Evolutionary conservation across 306 rosid species (phyloP).

Genomic region (Vachellia collinsii): DNA sequence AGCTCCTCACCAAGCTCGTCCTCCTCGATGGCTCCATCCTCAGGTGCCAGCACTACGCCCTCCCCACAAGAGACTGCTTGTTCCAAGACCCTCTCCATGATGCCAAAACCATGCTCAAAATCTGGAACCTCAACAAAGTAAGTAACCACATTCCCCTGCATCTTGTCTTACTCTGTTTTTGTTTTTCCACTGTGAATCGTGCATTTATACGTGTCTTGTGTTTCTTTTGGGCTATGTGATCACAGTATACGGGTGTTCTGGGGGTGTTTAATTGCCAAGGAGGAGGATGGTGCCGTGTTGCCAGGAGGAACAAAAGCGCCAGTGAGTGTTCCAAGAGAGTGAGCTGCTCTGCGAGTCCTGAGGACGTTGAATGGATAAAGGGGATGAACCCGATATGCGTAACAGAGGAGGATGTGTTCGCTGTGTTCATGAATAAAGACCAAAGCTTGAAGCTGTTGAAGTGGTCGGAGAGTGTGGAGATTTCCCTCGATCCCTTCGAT

Average conservation of each 20-base stretch:
- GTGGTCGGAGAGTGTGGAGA: slow-evolving; percentile 44
- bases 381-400: slow-evolving; percentile 50
- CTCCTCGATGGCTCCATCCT: slow-evolving; percentile 67
- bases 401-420: slow-evolving; percentile 50
- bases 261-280: slow-evolving; percentile 84
- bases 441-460: slow-evolving; percentile 59
- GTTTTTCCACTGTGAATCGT: not conserved
- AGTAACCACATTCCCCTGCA: not conserved
- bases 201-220: not conserved
- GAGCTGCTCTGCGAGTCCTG: slow-evolving; percentile 55
- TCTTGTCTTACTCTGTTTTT: not conserved
- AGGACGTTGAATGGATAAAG: slow-evolving; percentile 65
- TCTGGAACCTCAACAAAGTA: slow-evolving; percentile 86
- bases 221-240: not conserved
- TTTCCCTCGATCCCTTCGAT: slow-evolving; percentile 61
- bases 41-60: slow-evolving; percentile 78
- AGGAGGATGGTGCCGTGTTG: slow-evolving; percentile 75
- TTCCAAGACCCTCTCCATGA: slow-evolving; percentile 75
- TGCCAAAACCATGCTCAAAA: slow-evolving; percentile 81
- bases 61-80: slow-evolving; percentile 76
- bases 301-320: slow-evolving; percentile 58
- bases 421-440: slow-evolving; percentile 54
- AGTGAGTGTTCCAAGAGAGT: slow-evolving; percentile 48
- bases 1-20: slow-evolving; percentile 61
- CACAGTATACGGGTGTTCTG: slow-evolving; percentile 67